These are phyloP conservation scores for Kokia cookei DNA, from an alignment of 441 rosid genomes.

Conservation along the genomic window DNA sequence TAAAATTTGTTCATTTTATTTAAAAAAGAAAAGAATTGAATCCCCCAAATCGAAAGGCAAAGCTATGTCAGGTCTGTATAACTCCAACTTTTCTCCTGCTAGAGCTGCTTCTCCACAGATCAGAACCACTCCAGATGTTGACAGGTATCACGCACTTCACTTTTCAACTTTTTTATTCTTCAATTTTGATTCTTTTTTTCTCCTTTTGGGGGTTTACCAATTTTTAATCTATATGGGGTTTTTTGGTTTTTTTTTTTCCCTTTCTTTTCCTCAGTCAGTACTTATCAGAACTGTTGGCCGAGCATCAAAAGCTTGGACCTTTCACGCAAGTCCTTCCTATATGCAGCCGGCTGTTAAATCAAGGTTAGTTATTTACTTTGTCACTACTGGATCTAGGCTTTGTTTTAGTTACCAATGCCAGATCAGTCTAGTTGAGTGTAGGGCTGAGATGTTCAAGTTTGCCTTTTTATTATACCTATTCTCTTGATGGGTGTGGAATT, in stretches of 20 bases:
- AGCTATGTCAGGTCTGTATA: slow-evolving; percentile 91
- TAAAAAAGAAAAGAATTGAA: slow-evolving; percentile 9
- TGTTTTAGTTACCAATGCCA: slow-evolving; percentile 4
- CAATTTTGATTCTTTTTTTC: background rate
- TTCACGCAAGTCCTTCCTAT: slow-evolving; percentile 88
- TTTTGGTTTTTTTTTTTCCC: background rate
- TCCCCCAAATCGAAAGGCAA: slow-evolving; percentile 11
- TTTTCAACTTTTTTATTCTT: background rate
- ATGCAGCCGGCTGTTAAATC: slow-evolving; percentile 85
- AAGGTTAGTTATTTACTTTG: slow-evolving; percentile 47
- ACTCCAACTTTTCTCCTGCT: slow-evolving; percentile 89
- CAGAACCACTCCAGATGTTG: slow-evolving; percentile 82
- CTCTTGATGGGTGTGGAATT: background rate
- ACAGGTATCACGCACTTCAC: slow-evolving; percentile 39
- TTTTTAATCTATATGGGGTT: slow-evolving; percentile 32
- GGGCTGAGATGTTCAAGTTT: background rate
- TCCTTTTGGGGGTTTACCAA: slow-evolving; percentile 12
- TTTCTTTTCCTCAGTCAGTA: slow-evolving; percentile 51
- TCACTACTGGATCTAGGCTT: slow-evolving; percentile 57
- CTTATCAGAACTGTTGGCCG: slow-evolving; percentile 83
- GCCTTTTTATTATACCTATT: background rate
- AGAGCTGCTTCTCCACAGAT: slow-evolving; percentile 97
- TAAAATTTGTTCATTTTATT: slow-evolving; percentile 15
- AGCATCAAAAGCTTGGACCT: slow-evolving; percentile 95
- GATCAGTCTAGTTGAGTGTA: slow-evolving; percentile 18